Conservation (phyloP, 768 basidiomycete genomes). For the Lactarius deliciosus region DNA sequence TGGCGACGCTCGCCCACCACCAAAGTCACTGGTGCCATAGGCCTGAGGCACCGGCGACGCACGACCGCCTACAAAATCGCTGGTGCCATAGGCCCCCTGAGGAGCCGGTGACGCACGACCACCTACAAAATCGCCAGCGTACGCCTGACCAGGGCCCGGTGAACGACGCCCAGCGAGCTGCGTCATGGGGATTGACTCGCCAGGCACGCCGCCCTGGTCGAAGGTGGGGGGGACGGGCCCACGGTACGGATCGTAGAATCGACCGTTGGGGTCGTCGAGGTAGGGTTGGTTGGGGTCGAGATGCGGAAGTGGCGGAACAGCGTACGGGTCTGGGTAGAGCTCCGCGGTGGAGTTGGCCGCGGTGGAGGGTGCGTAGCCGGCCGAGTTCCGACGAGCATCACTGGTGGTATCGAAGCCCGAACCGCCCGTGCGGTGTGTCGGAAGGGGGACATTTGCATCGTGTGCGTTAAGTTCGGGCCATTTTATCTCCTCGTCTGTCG, state of each 20-base stretch:
- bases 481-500: slow-evolving; percentile 77
- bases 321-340: slow-evolving; percentile 65
- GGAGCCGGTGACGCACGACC: slow-evolving; percentile 23
- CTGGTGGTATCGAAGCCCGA: slow-evolving; percentile 72
- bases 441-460: slow-evolving; percentile 48
- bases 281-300: slow-evolving; percentile 78
- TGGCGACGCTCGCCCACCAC: slow-evolving; percentile 25
- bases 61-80: slow-evolving; percentile 18
- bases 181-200: slow-evolving; percentile 74
- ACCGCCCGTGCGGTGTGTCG: slow-evolving; percentile 66
- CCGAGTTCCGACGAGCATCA: slow-evolving; percentile 50
- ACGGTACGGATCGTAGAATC: slow-evolving; percentile 72
- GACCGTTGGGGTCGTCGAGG: slow-evolving; percentile 60
- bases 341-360: slow-evolving; percentile 47
- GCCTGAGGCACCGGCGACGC: slow-evolving; percentile 13
- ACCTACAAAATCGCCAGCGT: slow-evolving; percentile 13
- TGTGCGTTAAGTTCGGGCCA: slow-evolving; percentile 87
- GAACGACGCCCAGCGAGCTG: slow-evolving; percentile 43
- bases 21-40: slow-evolving; percentile 9
- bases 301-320: slow-evolving; percentile 79
- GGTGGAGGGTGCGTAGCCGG: slow-evolving; percentile 47
- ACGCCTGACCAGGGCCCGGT: slow-evolving; percentile 33
- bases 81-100: slow-evolving; percentile 5
- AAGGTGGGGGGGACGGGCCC: slow-evolving; percentile 72
- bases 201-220: slow-evolving; percentile 41